phyloP scores from a whole-genome alignment of 2,329 filamentous ascomycete genomes.

The Clarireedia hainanense region DNA sequence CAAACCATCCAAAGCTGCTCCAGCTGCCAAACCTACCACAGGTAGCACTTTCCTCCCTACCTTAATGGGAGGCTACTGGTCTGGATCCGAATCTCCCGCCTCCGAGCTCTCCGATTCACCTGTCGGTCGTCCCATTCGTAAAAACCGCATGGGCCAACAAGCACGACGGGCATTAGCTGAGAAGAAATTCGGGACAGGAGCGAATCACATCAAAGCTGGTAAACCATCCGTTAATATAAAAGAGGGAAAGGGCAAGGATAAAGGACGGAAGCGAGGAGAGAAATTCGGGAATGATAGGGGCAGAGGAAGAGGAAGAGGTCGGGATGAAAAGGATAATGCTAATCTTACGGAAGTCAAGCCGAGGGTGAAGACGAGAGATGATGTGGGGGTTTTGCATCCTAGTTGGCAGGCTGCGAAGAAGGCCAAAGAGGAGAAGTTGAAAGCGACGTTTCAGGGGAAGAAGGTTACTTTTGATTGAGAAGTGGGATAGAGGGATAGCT shows the following conservation, averaged over 20 bases:
- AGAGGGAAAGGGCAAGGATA: constrained; percentile 31
- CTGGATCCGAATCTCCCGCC: constrained; percentile 58
- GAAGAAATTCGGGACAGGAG: constrained; percentile 67
- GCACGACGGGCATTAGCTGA: constrained; percentile 74
- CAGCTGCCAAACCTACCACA: constrained; percentile 9
- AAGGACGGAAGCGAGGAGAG: constrained; percentile 23
- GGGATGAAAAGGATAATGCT: constrained; percentile 5
- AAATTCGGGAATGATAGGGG: constrained; percentile 9
- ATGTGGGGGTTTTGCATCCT: constrained; percentile 49
- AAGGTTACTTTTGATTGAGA: constrained; percentile 51
- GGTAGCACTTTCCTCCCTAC: constrained; percentile 62
- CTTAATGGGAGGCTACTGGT: constrained; percentile 73
- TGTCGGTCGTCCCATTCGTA: constrained; percentile 49
- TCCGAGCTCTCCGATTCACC: constrained; percentile 56
- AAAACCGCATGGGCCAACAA: constrained; percentile 69
- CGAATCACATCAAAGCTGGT: constrained; percentile 33
- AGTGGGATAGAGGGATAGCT: neutral
- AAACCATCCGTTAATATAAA: constrained; percentile 1
- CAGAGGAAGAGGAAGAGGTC: constrained; percentile 8
- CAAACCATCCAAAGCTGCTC: constrained; percentile 10
- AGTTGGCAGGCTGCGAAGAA: constrained; percentile 53
- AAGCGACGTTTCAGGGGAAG: constrained; percentile 45
- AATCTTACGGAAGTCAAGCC: constrained; percentile 24
- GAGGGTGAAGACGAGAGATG: constrained; percentile 35
- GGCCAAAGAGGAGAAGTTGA: constrained; percentile 48